Conservation (phyloP, 1,139 yeast genomes). For the Pichia sp. region DNA sequence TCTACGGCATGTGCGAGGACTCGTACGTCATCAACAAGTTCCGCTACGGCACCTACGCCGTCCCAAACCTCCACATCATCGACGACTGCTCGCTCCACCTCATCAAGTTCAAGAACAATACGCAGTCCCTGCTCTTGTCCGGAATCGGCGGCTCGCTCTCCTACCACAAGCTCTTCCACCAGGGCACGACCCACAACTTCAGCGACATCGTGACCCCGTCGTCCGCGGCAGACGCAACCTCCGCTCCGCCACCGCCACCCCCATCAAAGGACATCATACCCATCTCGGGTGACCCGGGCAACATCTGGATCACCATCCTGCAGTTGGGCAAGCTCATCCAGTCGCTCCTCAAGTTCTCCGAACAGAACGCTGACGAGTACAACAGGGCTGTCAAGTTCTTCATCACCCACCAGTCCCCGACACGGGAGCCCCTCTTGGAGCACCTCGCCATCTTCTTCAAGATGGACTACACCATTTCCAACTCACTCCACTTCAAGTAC, state of each 20-base stretch:
- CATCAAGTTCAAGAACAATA: slow-evolving; percentile 36
- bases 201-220: slow-evolving; percentile 21
- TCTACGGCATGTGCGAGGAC: slow-evolving; percentile 75
- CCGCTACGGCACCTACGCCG: slow-evolving; percentile 45
- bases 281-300: slow-evolving; percentile 67
- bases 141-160: slow-evolving; percentile 74
- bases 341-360: slow-evolving; percentile 37
- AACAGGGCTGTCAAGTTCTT: slow-evolving; percentile 53
- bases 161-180: slow-evolving; percentile 64
- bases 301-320: slow-evolving; percentile 67
- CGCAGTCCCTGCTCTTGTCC: slow-evolving; percentile 47
- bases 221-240: neutral
- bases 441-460: slow-evolving; percentile 64
- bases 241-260: neutral
- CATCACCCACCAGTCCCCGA: slow-evolving; percentile 64
- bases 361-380: slow-evolving; percentile 24
- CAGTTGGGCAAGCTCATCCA: slow-evolving; percentile 64
- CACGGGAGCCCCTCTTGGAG: slow-evolving; percentile 61
- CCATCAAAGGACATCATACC: slow-evolving; percentile 29
- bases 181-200: slow-evolving; percentile 42
- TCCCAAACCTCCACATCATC: slow-evolving; percentile 56
- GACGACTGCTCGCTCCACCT: slow-evolving; percentile 52
- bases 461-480: slow-evolving; percentile 69
- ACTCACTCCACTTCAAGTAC: slow-evolving; percentile 68
- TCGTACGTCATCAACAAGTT: slow-evolving; percentile 60